Base-by-base conservation (phyloP, 352 stramenopile species). In the Phytopythium aichiense region DNA sequence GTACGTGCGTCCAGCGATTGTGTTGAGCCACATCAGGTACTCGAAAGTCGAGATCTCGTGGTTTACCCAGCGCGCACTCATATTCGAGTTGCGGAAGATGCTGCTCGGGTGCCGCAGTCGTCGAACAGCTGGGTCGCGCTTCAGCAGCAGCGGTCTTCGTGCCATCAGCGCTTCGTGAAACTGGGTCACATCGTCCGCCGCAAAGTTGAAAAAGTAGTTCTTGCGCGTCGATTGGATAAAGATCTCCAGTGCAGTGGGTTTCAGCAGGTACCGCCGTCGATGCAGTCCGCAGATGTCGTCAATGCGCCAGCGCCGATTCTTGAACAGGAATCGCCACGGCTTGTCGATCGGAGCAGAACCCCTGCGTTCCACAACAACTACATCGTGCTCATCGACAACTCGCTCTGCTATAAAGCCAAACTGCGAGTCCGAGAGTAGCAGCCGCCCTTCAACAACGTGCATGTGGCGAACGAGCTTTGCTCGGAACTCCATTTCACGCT, bases 21-120 rank as follows among this genome's bases (percentile, higher is more conserved):
- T 96, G 70, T 98, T 98, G 28, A 97, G 71, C 82, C 88, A 94
- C 78, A 95, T 94, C 8, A 98, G 72, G 67, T 98, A 98, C 63
- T 96, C 88, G 70, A 98, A 99, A 58, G 98, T 99, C 16, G 91
- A 98, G 45, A 99, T 92, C 60, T 95, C 87, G 60, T 94, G 81
- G 35, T 91, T 79, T 25, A 90, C 71, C 87, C 87, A 95, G 16
- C 74, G 72, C 28, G 66, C 66, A 18, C 71, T 93, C 77, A 91
- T 88, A 20, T 65, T 69, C 16, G 84, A 90, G 58, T 86, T 92
- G 16, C 83, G 78, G 60, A 95, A 94, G 37, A 92, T 88, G 54
- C 75, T 92, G 58, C 81, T 89, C 50, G 87, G 85, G 55, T 92
- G 78, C 3, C 87, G 83, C 23, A 94, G 72, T n/a, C 87, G 69